A percentile compares a stretch with the other conserved stretches of the same genome.
Evolutionary conservation across 2,329 filamentous ascomycete genomes (phyloP).

Genomic region (Cladosporium sp.): DNA sequence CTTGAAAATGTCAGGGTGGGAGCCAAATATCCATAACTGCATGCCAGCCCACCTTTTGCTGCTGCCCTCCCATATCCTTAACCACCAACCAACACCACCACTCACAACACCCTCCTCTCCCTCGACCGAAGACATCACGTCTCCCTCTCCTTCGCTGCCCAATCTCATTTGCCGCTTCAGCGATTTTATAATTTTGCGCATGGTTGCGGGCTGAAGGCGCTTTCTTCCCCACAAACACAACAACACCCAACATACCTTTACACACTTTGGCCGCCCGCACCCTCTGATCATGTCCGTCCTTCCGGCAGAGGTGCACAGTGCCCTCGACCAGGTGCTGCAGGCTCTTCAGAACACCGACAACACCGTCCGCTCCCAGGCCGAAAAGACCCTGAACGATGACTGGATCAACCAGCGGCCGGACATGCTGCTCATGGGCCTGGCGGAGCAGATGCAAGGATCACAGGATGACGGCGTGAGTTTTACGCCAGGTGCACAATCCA

Average conservation of each 20-base stretch:
- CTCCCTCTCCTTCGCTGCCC: no score
- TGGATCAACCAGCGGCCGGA: slow-evolving; percentile 82
- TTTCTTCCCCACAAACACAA: slow-evolving; percentile 11
- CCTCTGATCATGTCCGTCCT: slow-evolving; percentile 59
- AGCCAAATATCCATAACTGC: not conserved
- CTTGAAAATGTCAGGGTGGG: not conserved
- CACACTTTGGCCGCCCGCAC: not conserved
- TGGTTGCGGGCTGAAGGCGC: slow-evolving; percentile 5
- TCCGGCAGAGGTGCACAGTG: slow-evolving; percentile 74
- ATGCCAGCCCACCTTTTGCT: not conserved
- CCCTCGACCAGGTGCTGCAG: slow-evolving; percentile 79
- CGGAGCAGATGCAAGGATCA: slow-evolving; percentile 82
- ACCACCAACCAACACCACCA: no score
- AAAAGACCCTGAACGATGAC: slow-evolving; percentile 84
- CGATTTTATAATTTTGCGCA: not conserved
- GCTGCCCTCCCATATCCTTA: no score
- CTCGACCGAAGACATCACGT: no score
- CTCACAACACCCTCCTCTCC: no score
- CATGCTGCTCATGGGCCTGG: slow-evolving; percentile 85
- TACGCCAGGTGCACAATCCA: no score
- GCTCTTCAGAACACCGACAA: slow-evolving; percentile 90
- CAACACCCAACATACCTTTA: not conserved
- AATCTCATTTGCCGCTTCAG: not conserved
- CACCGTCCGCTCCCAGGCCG: slow-evolving; percentile 73
- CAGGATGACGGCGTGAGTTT: slow-evolving; percentile 64